These are phyloP conservation scores for Microcyclosporella mali DNA, from an alignment of 2,329 filamentous ascomycete genomes.

Conservation along the genomic window DNA sequence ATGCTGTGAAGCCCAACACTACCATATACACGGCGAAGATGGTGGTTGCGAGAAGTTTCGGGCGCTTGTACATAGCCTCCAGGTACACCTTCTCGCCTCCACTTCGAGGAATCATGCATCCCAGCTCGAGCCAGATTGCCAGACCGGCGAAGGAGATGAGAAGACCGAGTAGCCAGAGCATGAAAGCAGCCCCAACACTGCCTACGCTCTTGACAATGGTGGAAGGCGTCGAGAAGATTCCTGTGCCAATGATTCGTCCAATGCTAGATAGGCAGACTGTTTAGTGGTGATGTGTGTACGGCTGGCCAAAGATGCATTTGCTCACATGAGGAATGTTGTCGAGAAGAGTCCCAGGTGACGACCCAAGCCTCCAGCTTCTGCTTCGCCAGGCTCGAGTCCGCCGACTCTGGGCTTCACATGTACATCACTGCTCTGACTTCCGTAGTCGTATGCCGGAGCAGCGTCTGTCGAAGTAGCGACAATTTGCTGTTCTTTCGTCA, in stretches of 20 bases:
- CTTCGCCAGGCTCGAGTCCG: conserved; percentile 6
- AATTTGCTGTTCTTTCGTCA: too few relatives aligned
- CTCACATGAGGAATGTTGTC: conserved; percentile 12
- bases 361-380: conserved; percentile 11
- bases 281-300: not conserved
- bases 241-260: conserved; percentile 12
- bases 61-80: conserved; percentile 60
- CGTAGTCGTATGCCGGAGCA: too few relatives aligned
- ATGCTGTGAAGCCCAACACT: conserved; percentile 58
- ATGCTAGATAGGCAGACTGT: not conserved
- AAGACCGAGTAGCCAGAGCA: conserved; percentile 60
- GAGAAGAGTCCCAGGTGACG: conserved; percentile 15
- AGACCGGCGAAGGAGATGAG: conserved; percentile 52
- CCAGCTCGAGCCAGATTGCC: conserved; percentile 55
- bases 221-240: conserved; percentile 39
- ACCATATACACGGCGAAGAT: conserved; percentile 59
- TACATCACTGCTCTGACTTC: not conserved
- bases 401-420: conserved; percentile 4
- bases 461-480: too few relatives aligned
- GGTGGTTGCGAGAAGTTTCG: conserved; percentile 57
- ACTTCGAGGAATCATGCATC: conserved; percentile 58
- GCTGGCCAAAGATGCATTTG: not conserved
- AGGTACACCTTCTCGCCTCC: conserved; percentile 62
- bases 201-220: conserved; percentile 54
- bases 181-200: conserved; percentile 54